These are phyloP conservation scores for Penicillium daleae DNA, from an alignment of 495 filamentous ascomycete genomes.

Conservation along the genomic window DNA sequence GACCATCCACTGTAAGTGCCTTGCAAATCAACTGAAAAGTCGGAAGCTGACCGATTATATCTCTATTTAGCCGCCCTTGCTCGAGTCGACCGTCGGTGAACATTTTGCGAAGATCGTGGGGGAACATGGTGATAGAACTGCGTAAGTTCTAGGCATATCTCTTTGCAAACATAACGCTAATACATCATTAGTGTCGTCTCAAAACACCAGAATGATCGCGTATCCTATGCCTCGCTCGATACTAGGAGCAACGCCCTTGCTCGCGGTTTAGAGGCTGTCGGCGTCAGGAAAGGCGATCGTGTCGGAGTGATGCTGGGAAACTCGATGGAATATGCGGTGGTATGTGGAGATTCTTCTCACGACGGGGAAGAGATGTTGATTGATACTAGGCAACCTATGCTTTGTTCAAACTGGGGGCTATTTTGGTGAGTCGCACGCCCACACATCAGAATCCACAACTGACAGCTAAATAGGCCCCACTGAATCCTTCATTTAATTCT, in stretches of 20 bases:
- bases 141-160: slow-evolving; percentile 49
- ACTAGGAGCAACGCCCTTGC: slow-evolving; percentile 76
- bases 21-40: background rate
- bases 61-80: slow-evolving; percentile 64
- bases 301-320: slow-evolving; percentile 89
- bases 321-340: slow-evolving; percentile 76
- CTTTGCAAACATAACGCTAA: background rate
- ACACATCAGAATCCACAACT: background rate
- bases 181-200: slow-evolving; percentile 59
- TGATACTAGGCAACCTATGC: slow-evolving; percentile 70
- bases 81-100: slow-evolving; percentile 76
- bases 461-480: slow-evolving; percentile 61
- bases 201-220: slow-evolving; percentile 61
- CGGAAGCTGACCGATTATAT: background rate
- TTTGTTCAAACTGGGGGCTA: slow-evolving; percentile 88
- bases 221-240: slow-evolving; percentile 79
- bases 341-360: slow-evolving; percentile 35
- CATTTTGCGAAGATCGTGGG: slow-evolving; percentile 77
- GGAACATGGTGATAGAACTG: slow-evolving; percentile 72
- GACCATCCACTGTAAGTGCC: slow-evolving; percentile 45
- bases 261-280: slow-evolving; percentile 68
- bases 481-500: slow-evolving; percentile 90
- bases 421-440: slow-evolving; percentile 60
- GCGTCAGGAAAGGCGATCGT: slow-evolving; percentile 82
- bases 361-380: slow-evolving; percentile 13